These are phyloP conservation scores for Aquilaria malaccensis DNA, from an alignment of 345 rosid genomes.

Conservation along the genomic window DNA sequence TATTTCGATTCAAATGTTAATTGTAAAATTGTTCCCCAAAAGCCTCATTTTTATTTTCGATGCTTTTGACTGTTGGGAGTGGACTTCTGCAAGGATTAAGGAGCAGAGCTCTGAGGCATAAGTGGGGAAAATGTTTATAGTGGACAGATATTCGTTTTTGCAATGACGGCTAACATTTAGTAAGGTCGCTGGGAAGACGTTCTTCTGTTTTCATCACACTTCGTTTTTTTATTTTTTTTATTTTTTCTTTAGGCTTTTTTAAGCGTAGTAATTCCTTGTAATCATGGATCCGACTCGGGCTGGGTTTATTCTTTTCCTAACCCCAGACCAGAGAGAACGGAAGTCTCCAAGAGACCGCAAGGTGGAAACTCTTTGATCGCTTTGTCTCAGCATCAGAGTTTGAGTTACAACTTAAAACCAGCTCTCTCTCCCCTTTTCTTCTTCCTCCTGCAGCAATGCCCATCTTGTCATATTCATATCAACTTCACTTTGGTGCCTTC, in stretches of 20 bases:
- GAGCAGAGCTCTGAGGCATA: too few relatives aligned
- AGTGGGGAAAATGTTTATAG: too few relatives aligned
- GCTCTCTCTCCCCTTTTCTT: not conserved
- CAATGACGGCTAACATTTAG: too few relatives aligned
- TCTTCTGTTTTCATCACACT: too few relatives aligned
- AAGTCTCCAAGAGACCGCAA: not conserved
- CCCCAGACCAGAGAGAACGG: not conserved
- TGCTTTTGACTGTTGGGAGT: too few relatives aligned
- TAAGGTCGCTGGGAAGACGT: too few relatives aligned
- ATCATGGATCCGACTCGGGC: not conserved
- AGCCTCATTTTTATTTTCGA: too few relatives aligned
- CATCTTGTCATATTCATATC: constrained; percentile 5
- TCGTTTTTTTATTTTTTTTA: too few relatives aligned
- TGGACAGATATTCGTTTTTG: too few relatives aligned
- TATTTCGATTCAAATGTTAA: too few relatives aligned
- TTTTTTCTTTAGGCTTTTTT: not conserved
- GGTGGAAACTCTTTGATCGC: not conserved
- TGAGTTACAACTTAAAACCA: not conserved
- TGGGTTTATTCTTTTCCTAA: not conserved
- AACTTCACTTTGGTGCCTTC: constrained; percentile 1
- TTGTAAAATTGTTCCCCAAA: too few relatives aligned
- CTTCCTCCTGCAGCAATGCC: not conserved
- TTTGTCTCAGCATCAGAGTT: not conserved
- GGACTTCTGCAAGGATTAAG: too few relatives aligned
- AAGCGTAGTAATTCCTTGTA: not conserved